Evolutionary conservation across 1,139 yeast species (phyloP), one percentile per base, ranked within the genome.

Genomic region (Pichia sp.): DNA sequence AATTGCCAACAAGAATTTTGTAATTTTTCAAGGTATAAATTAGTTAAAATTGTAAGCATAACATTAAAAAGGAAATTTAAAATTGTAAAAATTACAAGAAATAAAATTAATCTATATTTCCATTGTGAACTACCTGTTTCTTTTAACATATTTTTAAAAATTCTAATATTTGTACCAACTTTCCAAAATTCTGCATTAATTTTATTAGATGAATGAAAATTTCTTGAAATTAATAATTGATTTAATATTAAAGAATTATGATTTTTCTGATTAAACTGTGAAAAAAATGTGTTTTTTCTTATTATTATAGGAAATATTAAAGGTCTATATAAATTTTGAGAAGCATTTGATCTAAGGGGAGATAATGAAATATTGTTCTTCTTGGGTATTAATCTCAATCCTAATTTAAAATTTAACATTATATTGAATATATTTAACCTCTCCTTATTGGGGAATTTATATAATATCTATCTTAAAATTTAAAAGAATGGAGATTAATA

Each of bases 1-100:
- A 60, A 61, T n/a, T 49, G 49, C 45, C 52, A 48, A 3, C 64
- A 54, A 3, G 59, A 48, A 4, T 49, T 46, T 39, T 63, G 65
- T 3, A 61, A 30, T 11, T 42, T 47, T 12, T 53, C 55, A 7
- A 63, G 44, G 35, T 62, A 63, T 11, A 56, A 31, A 29, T 59
- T 57, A 0, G 64, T 60, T 25, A 63, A 48, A 4, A 57, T 51
- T 4, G 61, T 52, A 43, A 63, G 51, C 65, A 63, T 59, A 1
- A 60, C 47, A 48, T 63, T 63, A 51, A 63, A 63, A 4, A 55
- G 30, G 34, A 62, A 53, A 36, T 60, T 61, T 37, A 61, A 42
- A 4, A 57, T 53, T 30, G 63, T 50, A 42, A 60, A 61, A 8
- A 56, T 41, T 5, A 53, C 56, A n/a, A 61, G 41, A 28, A 61